Base-by-base conservation (phyloP, 768 basidiomycete genomes). In the Fistulinella prunicolor region DNA sequence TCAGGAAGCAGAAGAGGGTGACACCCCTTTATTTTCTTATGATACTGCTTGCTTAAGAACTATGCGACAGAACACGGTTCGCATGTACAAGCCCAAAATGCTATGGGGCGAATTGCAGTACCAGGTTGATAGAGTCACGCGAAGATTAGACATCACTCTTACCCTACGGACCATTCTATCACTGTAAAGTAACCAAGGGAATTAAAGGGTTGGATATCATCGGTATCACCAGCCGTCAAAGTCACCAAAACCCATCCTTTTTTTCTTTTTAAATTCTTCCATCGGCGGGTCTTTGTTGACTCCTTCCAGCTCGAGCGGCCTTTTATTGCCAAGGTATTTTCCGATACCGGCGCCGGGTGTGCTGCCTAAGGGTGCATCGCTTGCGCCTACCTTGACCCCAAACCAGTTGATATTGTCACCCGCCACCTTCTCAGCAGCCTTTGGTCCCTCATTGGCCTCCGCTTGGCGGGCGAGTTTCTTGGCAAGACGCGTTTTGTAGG, bases 231-330 rank as follows among this genome's bases (percentile, higher is more conserved):
- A 94, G 28, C 79, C 81, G 21, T 85, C 83, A 48, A 94, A 94
- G 62, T 93, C 76, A n/a, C 94, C 94, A 68, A 98, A 97, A 1
- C 94, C 94, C 32, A 85, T 64, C 54, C 80, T 85, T 58, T 87
- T 80, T 69, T 86, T 88, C 76, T 94, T 95, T 65, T 85, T 86
- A 46, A 69, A 67, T 29, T 85, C 80, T 41, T 79, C 77, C 16
- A 38, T 47, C 38, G 38, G 42, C 44, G n/a, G 42, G 50, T 13
- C 44, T 30, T 42, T 50, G 56, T 36, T 38, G 6, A 19, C n/a
- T 57, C 53, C 49, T 58, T 70, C 54, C 20, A 28, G 49, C 17
- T 66, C 67, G 26, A 67, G 59, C 8, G 74, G 69, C 43, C 80
- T 68, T 60, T 84, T 85, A 30, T 76, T 59, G 50, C 74, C 77